A percentile compares a stretch with the other conserved stretches of the same genome.
Conservation (phyloP, 345 rosid species). For the Eucalyptus urophylla region DNA sequence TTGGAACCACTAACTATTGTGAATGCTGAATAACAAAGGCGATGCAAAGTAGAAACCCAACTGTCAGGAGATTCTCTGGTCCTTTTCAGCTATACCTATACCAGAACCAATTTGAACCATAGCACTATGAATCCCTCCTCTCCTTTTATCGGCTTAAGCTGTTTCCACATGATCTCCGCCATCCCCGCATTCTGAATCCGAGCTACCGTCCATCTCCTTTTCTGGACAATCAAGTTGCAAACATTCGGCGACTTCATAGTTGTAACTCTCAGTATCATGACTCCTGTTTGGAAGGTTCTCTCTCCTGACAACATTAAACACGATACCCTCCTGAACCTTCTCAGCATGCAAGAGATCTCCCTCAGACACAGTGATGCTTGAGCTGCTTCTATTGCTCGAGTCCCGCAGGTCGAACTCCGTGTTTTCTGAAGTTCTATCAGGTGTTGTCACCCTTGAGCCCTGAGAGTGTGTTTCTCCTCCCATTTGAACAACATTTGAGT, state of each 20-base stretch:
- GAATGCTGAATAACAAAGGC: not conserved
- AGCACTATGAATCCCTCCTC: not conserved
- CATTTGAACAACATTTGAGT: slow-evolving; percentile 11
- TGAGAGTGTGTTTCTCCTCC: slow-evolving; percentile 28
- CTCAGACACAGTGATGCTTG: slow-evolving; percentile 60
- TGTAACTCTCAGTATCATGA: slow-evolving; percentile 13
- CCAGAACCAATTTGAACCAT: not conserved
- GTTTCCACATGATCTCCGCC: not conserved
- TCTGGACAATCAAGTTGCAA: slow-evolving; percentile 58
- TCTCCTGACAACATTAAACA: slow-evolving; percentile 61
- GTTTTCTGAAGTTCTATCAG: slow-evolving; percentile 24
- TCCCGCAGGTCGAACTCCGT: slow-evolving; percentile 17
- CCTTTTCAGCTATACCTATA: not conserved
- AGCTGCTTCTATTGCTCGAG: slow-evolving; percentile 21
- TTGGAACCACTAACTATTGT: not conserved
- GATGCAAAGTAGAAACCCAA: not conserved
- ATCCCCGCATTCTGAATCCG: not conserved
- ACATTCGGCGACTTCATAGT: slow-evolving; percentile 42
- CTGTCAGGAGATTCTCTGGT: not conserved
- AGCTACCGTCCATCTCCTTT: slow-evolving; percentile 31
- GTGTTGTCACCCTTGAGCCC: slow-evolving; percentile 23
- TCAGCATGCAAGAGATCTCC: slow-evolving; percentile 86
- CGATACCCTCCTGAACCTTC: slow-evolving; percentile 42
- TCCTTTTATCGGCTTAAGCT: not conserved
- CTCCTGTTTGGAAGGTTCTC: slow-evolving; percentile 20